A percentile compares a stretch with the other conserved stretches of the same genome.
Evolutionary conservation across 2,329 filamentous ascomycete species (phyloP).

Genomic region (Exophiala aquamarina): DNA sequence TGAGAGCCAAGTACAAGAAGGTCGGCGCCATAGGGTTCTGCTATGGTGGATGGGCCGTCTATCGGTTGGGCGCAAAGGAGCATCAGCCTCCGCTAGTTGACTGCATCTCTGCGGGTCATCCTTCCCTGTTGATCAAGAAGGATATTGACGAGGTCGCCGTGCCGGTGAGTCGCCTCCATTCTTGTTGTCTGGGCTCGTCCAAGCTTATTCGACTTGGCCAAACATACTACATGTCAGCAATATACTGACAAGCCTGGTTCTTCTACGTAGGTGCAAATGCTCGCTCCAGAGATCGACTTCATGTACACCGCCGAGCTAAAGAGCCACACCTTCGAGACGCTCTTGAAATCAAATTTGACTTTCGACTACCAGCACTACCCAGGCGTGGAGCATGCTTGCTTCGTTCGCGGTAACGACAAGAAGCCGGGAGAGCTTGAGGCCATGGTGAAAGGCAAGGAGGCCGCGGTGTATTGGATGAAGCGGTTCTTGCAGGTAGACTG

Average conservation of each 20-base stretch:
- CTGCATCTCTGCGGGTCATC: slow-evolving; percentile 47
- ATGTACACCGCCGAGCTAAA: slow-evolving; percentile 50
- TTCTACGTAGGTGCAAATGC: slow-evolving; percentile 38
- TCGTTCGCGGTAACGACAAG: slow-evolving; percentile 41
- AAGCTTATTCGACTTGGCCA: too few relatives aligned
- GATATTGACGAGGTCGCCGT: slow-evolving; percentile 52
- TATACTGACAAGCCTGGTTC: too few relatives aligned
- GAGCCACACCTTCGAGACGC: slow-evolving; percentile 38
- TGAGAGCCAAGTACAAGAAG: slow-evolving; percentile 42
- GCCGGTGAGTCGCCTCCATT: slow-evolving; percentile 36
- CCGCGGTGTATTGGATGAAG: slow-evolving; percentile 47
- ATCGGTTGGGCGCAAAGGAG: slow-evolving; percentile 46
- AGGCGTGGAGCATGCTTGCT: slow-evolving; percentile 49
- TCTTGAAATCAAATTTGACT: slow-evolving; percentile 40
- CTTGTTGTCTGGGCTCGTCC: too few relatives aligned
- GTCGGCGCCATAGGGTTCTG: slow-evolving; percentile 49
- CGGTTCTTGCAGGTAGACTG: neutral
- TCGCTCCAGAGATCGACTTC: slow-evolving; percentile 51
- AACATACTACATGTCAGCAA: too few relatives aligned
- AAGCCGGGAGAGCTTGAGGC: slow-evolving; percentile 44
- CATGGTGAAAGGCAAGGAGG: slow-evolving; percentile 50
- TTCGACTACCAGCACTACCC: slow-evolving; percentile 56
- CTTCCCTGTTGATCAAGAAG: slow-evolving; percentile 36
- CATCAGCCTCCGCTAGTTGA: slow-evolving; percentile 43
- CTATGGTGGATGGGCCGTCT: slow-evolving; percentile 48